Percentiles rank a stretch among this genome's conserved stretches.
Conservation (phyloP, 2,329 filamentous ascomycete species). For the Beauveria medogensis region DNA sequence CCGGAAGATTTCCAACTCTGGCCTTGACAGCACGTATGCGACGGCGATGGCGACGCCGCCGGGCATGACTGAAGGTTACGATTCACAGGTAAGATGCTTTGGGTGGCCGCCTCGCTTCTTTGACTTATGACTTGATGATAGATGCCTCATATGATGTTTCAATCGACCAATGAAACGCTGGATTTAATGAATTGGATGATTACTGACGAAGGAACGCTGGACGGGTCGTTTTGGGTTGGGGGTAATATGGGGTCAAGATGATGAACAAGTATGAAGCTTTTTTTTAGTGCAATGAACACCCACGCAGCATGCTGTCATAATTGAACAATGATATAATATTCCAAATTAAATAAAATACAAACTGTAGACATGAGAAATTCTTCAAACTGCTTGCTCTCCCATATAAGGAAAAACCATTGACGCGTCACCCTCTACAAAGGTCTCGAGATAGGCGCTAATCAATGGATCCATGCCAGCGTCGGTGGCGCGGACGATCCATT, state of each 20-base stretch:
- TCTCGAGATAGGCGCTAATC: conserved; percentile 15
- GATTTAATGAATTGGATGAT: conserved; percentile 1
- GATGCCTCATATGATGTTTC: not conserved
- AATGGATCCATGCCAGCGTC: conserved; percentile 14
- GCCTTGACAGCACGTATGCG: not conserved
- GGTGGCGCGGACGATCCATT: conserved; percentile 10
- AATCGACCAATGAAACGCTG: not conserved
- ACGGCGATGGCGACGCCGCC: not conserved
- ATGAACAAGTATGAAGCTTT: not conserved
- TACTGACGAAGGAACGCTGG: not conserved
- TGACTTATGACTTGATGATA: not conserved
- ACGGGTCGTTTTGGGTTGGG: not conserved
- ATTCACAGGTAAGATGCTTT: not conserved
- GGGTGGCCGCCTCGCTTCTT: not conserved
- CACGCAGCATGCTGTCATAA: too few relatives aligned
- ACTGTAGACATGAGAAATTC: not conserved
- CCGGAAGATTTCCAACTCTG: not conserved
- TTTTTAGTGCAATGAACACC: not conserved
- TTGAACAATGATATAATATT: not conserved
- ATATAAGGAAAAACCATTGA: conserved; percentile 14
- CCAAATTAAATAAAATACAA: not conserved
- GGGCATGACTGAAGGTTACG: not conserved
- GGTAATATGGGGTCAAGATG: not conserved
- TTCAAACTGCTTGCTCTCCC: conserved; percentile 5
- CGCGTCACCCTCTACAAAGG: conserved; percentile 11